Conservation (phyloP, 2,329 filamentous ascomycete genomes). For the Juglanconis sp. region DNA sequence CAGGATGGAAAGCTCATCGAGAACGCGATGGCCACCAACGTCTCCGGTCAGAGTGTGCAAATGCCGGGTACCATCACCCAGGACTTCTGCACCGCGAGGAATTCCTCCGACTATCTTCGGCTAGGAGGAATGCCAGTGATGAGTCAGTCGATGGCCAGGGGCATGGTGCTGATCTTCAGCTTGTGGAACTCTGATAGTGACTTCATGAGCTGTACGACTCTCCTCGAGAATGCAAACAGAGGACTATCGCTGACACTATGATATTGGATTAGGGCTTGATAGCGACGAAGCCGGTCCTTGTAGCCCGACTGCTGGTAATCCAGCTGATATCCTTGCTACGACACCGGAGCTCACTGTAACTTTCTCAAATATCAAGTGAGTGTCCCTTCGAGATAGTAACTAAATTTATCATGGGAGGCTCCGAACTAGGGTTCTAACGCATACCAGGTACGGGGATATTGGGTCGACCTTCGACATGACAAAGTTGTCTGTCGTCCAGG, state of each 20-base stretch:
- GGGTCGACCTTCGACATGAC: not conserved
- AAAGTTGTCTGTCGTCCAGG: not conserved
- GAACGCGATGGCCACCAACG: constrained; percentile 30
- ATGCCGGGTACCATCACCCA: constrained; percentile 21
- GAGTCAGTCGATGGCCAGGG: not conserved
- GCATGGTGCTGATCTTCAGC: constrained; percentile 4
- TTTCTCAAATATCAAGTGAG: not conserved
- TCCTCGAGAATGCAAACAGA: not conserved
- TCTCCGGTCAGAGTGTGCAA: constrained; percentile 8
- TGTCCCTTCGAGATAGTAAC: not conserved
- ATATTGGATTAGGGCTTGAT: not conserved
- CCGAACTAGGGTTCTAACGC: not conserved
- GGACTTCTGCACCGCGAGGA: constrained; percentile 20
- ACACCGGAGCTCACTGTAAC: not conserved
- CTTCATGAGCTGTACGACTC: not conserved
- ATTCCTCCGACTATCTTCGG: not conserved
- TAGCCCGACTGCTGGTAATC: not conserved
- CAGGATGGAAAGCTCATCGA: constrained; percentile 43
- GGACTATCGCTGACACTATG: not conserved
- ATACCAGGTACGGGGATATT: not conserved
- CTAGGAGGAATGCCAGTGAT: not conserved
- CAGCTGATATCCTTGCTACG: not conserved
- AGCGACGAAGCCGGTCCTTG: not conserved
- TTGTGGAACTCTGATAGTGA: not conserved
- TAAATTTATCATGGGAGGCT: not conserved